phyloP scores from a whole-genome alignment of 495 filamentous ascomycete genomes.

The Lichenothelia convexa region DNA sequence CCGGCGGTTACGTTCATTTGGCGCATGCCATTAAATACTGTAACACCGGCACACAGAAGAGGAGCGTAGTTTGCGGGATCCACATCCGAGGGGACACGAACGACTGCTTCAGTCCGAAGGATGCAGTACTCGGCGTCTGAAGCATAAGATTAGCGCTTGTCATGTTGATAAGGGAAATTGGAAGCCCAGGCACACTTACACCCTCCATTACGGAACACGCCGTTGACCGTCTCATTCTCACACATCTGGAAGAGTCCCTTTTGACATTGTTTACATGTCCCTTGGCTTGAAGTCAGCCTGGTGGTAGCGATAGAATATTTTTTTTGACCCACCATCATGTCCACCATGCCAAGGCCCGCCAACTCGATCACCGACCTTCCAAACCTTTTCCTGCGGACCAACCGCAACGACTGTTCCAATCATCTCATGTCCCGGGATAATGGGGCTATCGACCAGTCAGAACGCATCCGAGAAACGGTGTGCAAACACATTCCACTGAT shows the following conservation, averaged over 20 bases:
- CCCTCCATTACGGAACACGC: slow-evolving; percentile 24
- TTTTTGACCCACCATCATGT: too few relatives aligned
- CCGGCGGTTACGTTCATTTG: slow-evolving; percentile 38
- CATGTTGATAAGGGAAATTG: too few relatives aligned
- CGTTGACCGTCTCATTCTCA: slow-evolving; percentile 23
- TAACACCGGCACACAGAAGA: slow-evolving; percentile 53
- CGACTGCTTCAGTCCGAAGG: slow-evolving; percentile 42
- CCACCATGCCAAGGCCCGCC: slow-evolving; percentile 20
- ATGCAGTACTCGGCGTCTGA: slow-evolving; percentile 43
- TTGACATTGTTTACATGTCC: slow-evolving; percentile 23
- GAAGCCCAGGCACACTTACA: slow-evolving; percentile 15
- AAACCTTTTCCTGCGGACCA: slow-evolving; percentile 20
- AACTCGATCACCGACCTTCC: slow-evolving; percentile 23
- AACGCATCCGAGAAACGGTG: too few relatives aligned
- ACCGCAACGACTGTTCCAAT: slow-evolving; percentile 21
- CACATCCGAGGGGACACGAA: slow-evolving; percentile 37
- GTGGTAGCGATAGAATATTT: too few relatives aligned
- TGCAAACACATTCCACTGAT: too few relatives aligned
- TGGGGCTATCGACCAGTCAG: too few relatives aligned
- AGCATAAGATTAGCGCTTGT: too few relatives aligned
- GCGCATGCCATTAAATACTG: slow-evolving; percentile 53
- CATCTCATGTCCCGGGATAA: slow-evolving; percentile 22
- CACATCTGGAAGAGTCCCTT: slow-evolving; percentile 28
- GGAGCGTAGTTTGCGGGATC: slow-evolving; percentile 44
- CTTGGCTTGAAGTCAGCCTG: too few relatives aligned